Conservation (phyloP, 305 asterid species). For the Fraxinus paxiana region DNA sequence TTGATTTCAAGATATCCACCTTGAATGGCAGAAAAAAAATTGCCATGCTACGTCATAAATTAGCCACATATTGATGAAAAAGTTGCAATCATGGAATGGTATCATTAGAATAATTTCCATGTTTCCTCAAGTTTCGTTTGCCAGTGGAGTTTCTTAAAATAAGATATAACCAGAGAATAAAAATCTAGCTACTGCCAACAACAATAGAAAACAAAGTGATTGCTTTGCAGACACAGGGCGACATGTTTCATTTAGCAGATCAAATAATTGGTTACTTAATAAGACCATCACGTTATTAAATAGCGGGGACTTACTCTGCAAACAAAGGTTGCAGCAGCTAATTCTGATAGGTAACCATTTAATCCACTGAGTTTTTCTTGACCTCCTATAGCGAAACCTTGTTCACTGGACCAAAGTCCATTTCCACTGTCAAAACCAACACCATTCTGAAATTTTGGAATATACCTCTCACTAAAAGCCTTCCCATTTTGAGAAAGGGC, state of each 20-base stretch:
- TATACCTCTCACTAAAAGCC: conserved; percentile 33
- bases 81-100: neutral
- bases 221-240: neutral
- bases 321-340: conserved; percentile 98
- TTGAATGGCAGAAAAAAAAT: neutral
- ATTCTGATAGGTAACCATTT: conserved; percentile 84
- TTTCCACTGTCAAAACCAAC: conserved; percentile 87
- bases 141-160: neutral
- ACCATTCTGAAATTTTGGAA: conserved; percentile 83
- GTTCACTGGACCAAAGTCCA: conserved; percentile 83
- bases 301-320: conserved; percentile 59
- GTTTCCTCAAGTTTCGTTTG: neutral
- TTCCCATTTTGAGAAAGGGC: conserved; percentile 36
- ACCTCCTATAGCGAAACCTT: conserved; percentile 95
- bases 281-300: neutral
- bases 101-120: neutral
- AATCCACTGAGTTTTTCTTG: conserved; percentile 78
- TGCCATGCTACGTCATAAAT: too few relatives aligned
- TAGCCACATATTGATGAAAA: neutral
- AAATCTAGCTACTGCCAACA: conserved; percentile 15
- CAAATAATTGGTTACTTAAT: neutral
- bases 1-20: neutral
- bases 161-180: neutral
- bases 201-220: neutral
- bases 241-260: neutral